Evolutionary conservation across 164 flowering plant genomes (phyloP), one percentile per base, ranked within the genome.

Genomic region (Liriodendron chinense): DNA sequence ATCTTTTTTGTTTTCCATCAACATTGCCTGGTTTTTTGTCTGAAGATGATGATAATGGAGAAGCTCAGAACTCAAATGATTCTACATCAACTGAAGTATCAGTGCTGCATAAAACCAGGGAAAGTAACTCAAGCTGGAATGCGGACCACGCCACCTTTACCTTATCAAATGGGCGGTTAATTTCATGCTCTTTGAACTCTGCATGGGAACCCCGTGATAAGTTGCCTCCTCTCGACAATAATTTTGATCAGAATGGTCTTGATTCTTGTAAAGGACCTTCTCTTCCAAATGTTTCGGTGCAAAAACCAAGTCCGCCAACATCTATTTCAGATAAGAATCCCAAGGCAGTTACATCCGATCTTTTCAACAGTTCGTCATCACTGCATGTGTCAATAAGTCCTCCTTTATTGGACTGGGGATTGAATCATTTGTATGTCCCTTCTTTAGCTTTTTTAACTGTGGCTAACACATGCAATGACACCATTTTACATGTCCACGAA

Each of bases 331-430:
- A 82, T 16, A 76, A 72, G 78, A 81, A 79, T 75, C 70, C 76
- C 53, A 85, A 79, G 76, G 75, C 76, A 65, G 71, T 53, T 20
- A 76, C 76, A 34, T 79, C 81, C 5, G 76, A 73, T 73, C 64
- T 75, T 73, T 78, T 57, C 48, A 83, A 76, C 50, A 73, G 77
- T 72, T 77, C 82, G 72, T 81, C 84, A 57, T 75, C 85, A 48
- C 88, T 86, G 1, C 64, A 79, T 76, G 84, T 95, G 47, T 85
- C 86, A 72, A 84, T 95, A 74, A 84, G 72, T 74, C 97, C 94
- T 68, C 80, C 84, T 75, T 28, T 81, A 25, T 82, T 95, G 73
- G 91, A 95, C 67, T 93, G 92, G 94, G 99, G 93, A 34, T 82
- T 83, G 26, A 87, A 79, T 47, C 78, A 84, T 85, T 72, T 91